Conservation (phyloP, 2,329 filamentous ascomycete species). For the Colletotrichum neosansevieriae region DNA sequence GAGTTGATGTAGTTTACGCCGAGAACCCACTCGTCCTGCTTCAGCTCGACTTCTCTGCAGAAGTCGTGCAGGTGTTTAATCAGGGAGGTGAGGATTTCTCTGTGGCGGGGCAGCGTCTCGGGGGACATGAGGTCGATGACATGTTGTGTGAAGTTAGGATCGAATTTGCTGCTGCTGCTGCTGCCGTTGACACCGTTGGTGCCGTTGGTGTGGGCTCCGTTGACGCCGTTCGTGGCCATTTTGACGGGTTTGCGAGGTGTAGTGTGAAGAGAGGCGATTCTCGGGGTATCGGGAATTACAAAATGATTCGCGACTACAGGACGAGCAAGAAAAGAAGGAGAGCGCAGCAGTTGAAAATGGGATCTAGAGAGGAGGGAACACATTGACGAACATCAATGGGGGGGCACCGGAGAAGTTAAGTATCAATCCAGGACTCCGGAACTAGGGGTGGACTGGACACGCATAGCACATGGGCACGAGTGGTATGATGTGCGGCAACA, state of each 20-base stretch:
- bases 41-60: constrained; percentile 38
- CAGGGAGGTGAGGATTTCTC: constrained; percentile 36
- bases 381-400: neutral
- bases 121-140: constrained; percentile 41
- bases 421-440: constrained; percentile 4
- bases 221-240: constrained; percentile 40
- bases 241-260: neutral
- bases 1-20: constrained; percentile 41
- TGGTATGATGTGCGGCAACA: constrained; percentile 30
- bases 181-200: constrained; percentile 22
- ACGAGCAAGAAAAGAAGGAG: neutral
- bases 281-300: constrained; percentile 1
- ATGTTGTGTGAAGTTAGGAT: constrained; percentile 41
- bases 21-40: constrained; percentile 39
- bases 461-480: constrained; percentile 7
- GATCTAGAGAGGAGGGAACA: neutral
- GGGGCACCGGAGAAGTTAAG: constrained; percentile 9
- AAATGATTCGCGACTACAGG: neutral
- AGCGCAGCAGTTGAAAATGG: neutral
- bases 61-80: constrained; percentile 40
- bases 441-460: neutral
- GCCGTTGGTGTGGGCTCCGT: constrained; percentile 31
- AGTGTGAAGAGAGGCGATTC: neutral
- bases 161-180: constrained; percentile 34
- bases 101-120: constrained; percentile 38